Percentiles rank a stretch among this genome's conserved stretches.
phyloP scores from a whole-genome alignment of 2,329 filamentous ascomycete genomes.

The Aspergillus fumigatiaffinis region DNA sequence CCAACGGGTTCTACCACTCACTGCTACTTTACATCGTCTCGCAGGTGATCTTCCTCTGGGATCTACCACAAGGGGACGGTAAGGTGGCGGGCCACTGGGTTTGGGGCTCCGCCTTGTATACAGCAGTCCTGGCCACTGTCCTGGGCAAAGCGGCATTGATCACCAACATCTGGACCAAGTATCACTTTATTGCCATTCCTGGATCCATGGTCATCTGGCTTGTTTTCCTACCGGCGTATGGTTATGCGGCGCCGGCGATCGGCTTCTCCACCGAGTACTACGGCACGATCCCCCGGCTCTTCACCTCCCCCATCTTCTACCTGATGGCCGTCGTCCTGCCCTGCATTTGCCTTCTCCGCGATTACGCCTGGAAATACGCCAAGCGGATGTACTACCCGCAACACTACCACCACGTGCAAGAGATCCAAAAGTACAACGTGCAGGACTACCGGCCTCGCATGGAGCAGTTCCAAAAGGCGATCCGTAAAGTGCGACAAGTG shows the following conservation, averaged over 20 bases:
- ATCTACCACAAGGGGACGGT: slow-evolving; percentile 74
- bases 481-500: slow-evolving; percentile 95
- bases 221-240: slow-evolving; percentile 83
- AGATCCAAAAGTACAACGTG: slow-evolving; percentile 99
- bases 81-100: slow-evolving; percentile 91
- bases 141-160: slow-evolving; percentile 92
- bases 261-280: slow-evolving; percentile 78
- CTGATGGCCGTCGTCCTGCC: slow-evolving; percentile 80
- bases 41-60: slow-evolving; percentile 75
- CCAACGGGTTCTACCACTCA: slow-evolving; percentile 93
- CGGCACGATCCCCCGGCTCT: slow-evolving; percentile 77
- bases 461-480: slow-evolving; percentile 99
- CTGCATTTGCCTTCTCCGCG: slow-evolving; percentile 74
- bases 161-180: slow-evolving; percentile 98
- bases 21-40: slow-evolving; percentile 85
- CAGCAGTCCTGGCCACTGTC: slow-evolving; percentile 85
- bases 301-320: slow-evolving; percentile 83
- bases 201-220: slow-evolving; percentile 91
- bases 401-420: slow-evolving; percentile 96
- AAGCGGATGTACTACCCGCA: slow-evolving; percentile 97
- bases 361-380: slow-evolving; percentile 94
- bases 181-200: slow-evolving; percentile 90
- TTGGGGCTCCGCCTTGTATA: slow-evolving; percentile 94
- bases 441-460: slow-evolving; percentile 97
- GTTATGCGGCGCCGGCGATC: slow-evolving; percentile 76